A percentile compares a stretch with the other conserved stretches of the same genome.
phyloP scores from a whole-genome alignment of 1,139 yeast species.

The Pichia sp. region DNA sequence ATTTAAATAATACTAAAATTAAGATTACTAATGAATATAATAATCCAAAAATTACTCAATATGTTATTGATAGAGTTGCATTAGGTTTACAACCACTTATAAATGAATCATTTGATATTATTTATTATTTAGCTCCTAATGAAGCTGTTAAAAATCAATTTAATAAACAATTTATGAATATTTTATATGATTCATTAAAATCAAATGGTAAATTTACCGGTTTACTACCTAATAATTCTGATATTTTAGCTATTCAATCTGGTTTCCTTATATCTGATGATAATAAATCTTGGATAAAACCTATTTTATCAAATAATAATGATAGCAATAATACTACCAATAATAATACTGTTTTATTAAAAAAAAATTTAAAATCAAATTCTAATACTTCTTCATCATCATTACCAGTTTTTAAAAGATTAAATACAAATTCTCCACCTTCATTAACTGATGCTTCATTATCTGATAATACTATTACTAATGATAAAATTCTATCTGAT shows the following conservation, averaged over 20 bases:
- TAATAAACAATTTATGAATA: conserved; percentile 39
- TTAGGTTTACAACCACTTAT: conserved; percentile 47
- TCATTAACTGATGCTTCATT: conserved; percentile 43
- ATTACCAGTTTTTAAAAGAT: conserved; percentile 27
- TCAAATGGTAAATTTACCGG: conserved; percentile 50
- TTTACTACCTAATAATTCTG: conserved; percentile 43
- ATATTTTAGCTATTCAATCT: conserved; percentile 53
- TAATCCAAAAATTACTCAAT: conserved; percentile 42
- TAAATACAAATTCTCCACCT: conserved; percentile 19
- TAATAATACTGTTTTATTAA: conserved; percentile 24
- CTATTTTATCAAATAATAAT: conserved; percentile 24
- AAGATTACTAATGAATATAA: conserved; percentile 21
- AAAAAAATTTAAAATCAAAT: conserved; percentile 9
- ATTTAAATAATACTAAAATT: conserved; percentile 38
- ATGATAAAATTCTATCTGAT: conserved; percentile 26
- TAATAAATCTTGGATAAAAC: conserved; percentile 41
- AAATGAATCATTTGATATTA: conserved; percentile 38
- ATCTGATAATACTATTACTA: conserved; percentile 31
- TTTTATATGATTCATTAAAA: conserved; percentile 37
- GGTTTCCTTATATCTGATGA: conserved; percentile 49
- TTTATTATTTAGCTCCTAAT: conserved; percentile 58
- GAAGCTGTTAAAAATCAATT: conserved; percentile 36
- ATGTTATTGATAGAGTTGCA: conserved; percentile 66
- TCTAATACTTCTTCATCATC: not conserved
- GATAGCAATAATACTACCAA: no score